Base-by-base conservation (phyloP, 1,139 yeast species). In the Protomyces inundatus region DNA sequence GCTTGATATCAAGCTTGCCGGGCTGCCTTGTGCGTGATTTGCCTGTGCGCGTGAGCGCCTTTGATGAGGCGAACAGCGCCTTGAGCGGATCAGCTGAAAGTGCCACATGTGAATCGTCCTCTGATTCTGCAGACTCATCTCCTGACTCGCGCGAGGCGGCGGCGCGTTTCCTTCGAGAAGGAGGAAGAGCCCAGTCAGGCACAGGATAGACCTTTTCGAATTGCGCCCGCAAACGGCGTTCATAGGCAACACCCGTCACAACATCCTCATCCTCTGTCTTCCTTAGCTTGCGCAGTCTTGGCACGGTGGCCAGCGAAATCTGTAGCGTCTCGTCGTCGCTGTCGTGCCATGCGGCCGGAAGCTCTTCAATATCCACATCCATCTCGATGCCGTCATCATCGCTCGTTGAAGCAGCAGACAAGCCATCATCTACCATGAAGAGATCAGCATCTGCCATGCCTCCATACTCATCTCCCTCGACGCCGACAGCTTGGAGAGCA, bases 121-220 rank as follows among this genome's bases (percentile, higher is more conserved):
- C 73, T 16, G 72, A 75, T 36, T 73, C 75, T 3, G 72, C 75
- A 50, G 54, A 39, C 36, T 67, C 71, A 30, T 68, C 74, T 6
- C 68, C 72, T 37, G 68, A 67, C 16, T 69, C 72, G n/a, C 50
- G 65, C 12, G 63, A 51, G 6, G 69, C 71, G 9, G 65, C 67
- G 2, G 61, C 16, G 67, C 71, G 9, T 45, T 53, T 12, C 39
- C 54, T 34, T 42, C 54, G 33, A 14, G 65, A 37, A 52, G 72
- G 70, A 66, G 77, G 67, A 90, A 86, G 83, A 0, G 88, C 90
- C 99, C 99, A 95, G 65, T 80, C 76, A 1, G 98, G 98, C 68
- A 84, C 81, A 36, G 97, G 96, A 71, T 90, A 89, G 5, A 70
- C 53, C 42, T 68, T 48, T 54, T 69, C 69, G 54, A 57, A 66